Evolutionary conservation across 2,329 filamentous ascomycete genomes (phyloP).

Genomic region (Xylariaceae sp.): DNA sequence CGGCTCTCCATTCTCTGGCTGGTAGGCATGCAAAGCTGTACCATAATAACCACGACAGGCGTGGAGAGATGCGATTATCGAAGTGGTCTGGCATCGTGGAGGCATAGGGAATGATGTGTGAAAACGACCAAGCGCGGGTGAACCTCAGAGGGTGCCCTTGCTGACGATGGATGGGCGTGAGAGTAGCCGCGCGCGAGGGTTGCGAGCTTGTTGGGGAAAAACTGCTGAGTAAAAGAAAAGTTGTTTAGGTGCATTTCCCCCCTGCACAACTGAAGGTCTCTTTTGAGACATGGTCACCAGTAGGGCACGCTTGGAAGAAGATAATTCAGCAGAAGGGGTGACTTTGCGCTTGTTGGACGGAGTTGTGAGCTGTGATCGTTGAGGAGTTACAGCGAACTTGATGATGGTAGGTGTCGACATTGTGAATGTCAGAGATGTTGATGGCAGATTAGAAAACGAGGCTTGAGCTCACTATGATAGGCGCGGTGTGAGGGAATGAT

Average conservation of each 20-base stretch:
- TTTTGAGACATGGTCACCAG: constrained; percentile 6
- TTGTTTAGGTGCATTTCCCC: not conserved
- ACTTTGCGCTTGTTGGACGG: constrained; percentile 13
- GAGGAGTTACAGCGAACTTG: constrained; percentile 3
- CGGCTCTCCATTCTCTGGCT: no score
- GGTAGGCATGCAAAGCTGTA: no score
- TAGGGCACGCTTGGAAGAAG: constrained; percentile 1
- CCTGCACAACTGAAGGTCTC: not conserved
- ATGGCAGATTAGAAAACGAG: no score
- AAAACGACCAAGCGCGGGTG: constrained; percentile 15
- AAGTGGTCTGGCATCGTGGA: not conserved
- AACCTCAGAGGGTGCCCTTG: constrained; percentile 1
- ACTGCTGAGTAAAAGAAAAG: not conserved
- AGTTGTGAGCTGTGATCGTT: not conserved
- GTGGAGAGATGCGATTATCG: no score
- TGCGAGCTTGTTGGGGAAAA: not conserved
- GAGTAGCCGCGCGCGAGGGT: not conserved
- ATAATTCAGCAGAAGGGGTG: constrained; percentile 14
- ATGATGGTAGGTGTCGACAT: constrained; percentile 2
- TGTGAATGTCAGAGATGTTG: no score
- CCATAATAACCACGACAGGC: no score
- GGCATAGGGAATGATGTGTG: constrained; percentile 8
- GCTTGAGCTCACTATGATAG: no score
- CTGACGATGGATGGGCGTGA: not conserved
- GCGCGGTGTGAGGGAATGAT: no score